phyloP scores from a whole-genome alignment of 2,329 filamentous ascomycete species.

The Gliomastix tumulicola region DNA sequence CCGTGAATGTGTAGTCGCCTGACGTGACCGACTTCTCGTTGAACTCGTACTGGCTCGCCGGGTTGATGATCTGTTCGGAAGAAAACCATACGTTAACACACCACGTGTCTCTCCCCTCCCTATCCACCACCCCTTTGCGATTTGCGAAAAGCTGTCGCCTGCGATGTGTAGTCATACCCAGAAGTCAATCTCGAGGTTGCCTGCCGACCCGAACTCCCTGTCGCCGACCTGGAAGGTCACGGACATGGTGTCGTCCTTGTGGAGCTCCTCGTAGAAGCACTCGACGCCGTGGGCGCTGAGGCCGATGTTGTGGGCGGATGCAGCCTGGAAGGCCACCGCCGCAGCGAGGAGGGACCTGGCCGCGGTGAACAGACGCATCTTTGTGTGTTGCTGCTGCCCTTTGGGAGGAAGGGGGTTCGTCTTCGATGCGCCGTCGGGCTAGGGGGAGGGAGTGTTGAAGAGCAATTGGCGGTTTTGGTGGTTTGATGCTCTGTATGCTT shows the following conservation, averaged over 20 bases:
- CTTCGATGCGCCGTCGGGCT: too few species aligned
- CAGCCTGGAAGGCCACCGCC: slow-evolving; percentile 41
- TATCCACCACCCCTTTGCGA: not conserved
- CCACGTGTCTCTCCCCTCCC: not conserved
- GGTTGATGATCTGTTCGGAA: slow-evolving; percentile 71
- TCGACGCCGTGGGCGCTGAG: slow-evolving; percentile 88
- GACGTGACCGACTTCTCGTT: slow-evolving; percentile 77
- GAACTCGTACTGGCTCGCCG: slow-evolving; percentile 66
- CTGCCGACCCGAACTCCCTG: slow-evolving; percentile 87
- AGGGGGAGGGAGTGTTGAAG: slow-evolving; percentile 6
- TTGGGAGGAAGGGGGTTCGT: too few species aligned
- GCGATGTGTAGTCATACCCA: slow-evolving; percentile 60
- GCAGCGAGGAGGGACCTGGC: slow-evolving; percentile 35
- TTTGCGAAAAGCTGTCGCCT: too few species aligned
- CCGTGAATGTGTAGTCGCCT: slow-evolving; percentile 89
- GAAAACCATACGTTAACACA: slow-evolving; percentile 2
- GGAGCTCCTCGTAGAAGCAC: slow-evolving; percentile 93
- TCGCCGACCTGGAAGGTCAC: slow-evolving; percentile 98
- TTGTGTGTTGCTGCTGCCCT: too few species aligned
- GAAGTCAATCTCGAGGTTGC: slow-evolving; percentile 95
- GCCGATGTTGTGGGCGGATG: slow-evolving; percentile 89
- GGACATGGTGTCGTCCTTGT: slow-evolving; percentile 95
- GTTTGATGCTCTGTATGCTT: too few species aligned
- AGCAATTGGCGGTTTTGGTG: too few species aligned
- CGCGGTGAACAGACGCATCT: slow-evolving; percentile 16